Conservation (phyloP, 257 asterid species). For the Asclepias syriaca region DNA sequence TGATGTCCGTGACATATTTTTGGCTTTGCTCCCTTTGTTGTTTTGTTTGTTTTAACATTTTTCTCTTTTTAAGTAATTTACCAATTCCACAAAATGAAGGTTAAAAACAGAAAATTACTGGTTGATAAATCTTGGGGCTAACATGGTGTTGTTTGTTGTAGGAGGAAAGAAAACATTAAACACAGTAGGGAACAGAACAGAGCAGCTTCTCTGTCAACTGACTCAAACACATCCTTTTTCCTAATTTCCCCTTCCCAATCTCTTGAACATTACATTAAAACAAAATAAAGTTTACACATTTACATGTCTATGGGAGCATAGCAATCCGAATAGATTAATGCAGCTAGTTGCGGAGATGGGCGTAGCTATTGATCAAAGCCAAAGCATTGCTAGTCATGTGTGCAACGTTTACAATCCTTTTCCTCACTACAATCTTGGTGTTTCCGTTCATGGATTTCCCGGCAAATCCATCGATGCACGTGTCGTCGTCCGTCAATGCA, state of each 20-base stretch:
- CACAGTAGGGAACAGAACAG: background rate
- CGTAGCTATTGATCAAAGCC: slow-evolving; percentile 52
- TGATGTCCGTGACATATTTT: background rate
- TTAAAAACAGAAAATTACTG: background rate
- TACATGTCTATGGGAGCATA: slow-evolving; percentile 4
- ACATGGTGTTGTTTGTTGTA: background rate
- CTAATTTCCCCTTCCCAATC: background rate
- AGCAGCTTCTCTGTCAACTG: background rate
- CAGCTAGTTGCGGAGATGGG: slow-evolving; percentile 26
- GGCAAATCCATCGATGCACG: slow-evolving; percentile 62
- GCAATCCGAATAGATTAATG: too few species aligned
- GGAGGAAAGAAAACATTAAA: background rate
- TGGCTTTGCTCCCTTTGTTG: background rate
- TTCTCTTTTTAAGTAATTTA: background rate
- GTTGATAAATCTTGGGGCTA: background rate
- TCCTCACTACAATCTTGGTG: slow-evolving; percentile 34
- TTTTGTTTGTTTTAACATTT: background rate
- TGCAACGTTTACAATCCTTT: slow-evolving; percentile 36
- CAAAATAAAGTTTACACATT: background rate
- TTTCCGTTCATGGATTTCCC: slow-evolving; percentile 41
- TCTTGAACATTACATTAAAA: background rate
- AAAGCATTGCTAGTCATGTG: slow-evolving; percentile 70
- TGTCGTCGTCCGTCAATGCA: slow-evolving; percentile 69
- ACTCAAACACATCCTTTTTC: background rate
- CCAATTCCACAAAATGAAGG: too few species aligned